Percentiles rank a stretch among this genome's conserved stretches.
These are phyloP conservation scores for Ophiorrhiza pumila DNA, from an alignment of 257 asterid genomes.

Conservation along the genomic window DNA sequence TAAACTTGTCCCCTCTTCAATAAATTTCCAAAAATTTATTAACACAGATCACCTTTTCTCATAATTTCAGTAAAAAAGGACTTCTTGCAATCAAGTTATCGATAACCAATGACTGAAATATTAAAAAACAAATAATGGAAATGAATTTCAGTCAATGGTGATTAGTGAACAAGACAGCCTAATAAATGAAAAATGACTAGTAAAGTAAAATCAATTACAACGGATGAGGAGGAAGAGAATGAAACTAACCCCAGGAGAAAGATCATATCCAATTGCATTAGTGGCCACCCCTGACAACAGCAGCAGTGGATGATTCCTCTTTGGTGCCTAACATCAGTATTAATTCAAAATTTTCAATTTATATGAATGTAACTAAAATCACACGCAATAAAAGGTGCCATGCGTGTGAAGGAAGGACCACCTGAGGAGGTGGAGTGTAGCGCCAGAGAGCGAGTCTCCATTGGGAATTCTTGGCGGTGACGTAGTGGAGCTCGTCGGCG, in stretches of 20 bases:
- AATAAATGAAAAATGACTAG: not conserved
- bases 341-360: not conserved
- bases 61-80: not conserved
- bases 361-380: not conserved
- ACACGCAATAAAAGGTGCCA: not conserved
- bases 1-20: too few relatives aligned
- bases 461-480: constrained; percentile 54
- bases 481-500: constrained; percentile 95
- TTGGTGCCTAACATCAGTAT: constrained; percentile 50
- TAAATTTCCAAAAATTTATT: too few relatives aligned
- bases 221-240: not conserved
- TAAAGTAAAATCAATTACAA: not conserved
- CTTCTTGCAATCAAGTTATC: not conserved
- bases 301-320: constrained; percentile 85
- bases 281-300: constrained; percentile 95
- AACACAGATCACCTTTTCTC: too few relatives aligned
- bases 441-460: constrained; percentile 99
- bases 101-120: not conserved
- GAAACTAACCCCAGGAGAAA: constrained; percentile 79
- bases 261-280: constrained; percentile 97
- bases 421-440: constrained; percentile 79
- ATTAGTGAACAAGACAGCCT: not conserved
- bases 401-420: constrained; percentile 32
- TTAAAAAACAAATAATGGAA: not conserved
- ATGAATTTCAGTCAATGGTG: not conserved